Evolutionary conservation across 495 filamentous ascomycete species (phyloP).

Genomic region (Neurospora intermedia): DNA sequence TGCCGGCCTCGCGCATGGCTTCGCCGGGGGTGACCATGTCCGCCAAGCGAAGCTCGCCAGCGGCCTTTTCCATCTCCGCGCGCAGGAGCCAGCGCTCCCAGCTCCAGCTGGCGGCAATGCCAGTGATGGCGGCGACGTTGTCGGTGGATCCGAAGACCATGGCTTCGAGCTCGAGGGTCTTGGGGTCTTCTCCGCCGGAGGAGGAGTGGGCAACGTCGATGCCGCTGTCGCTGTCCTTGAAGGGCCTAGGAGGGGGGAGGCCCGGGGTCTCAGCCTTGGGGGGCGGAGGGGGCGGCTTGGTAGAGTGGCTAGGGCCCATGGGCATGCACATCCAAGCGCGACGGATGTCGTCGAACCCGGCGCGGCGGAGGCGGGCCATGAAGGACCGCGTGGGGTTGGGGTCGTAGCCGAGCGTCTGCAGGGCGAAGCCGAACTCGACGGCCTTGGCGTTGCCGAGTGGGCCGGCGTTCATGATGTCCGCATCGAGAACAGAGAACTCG

Average conservation of each 20-base stretch:
- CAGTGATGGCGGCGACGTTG: conserved; percentile 63
- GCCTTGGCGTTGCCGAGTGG: conserved; percentile 65
- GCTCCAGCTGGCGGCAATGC: conserved; percentile 75
- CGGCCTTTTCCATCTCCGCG: conserved; percentile 72
- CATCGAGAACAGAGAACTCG: conserved; percentile 82
- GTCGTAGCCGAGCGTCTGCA: conserved; percentile 82
- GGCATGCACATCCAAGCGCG: conserved; percentile 86
- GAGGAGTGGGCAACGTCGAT: conserved; percentile 21
- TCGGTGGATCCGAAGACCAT: conserved; percentile 61
- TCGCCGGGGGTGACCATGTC: conserved; percentile 34
- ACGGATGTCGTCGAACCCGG: conserved; percentile 68
- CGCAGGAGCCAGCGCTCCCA: conserved; percentile 97
- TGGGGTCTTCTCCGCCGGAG: neutral
- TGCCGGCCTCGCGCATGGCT: conserved; percentile 36
- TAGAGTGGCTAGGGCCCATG: conserved; percentile 55
- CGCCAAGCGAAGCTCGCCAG: conserved; percentile 47
- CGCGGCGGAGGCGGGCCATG: conserved; percentile 57
- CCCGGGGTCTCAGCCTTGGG: neutral
- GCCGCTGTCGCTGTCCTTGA: conserved; percentile 17
- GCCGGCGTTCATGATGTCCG: conserved; percentile 76
- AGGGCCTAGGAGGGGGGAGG: neutral
- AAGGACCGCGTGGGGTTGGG: conserved; percentile 69
- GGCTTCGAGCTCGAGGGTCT: conserved; percentile 50
- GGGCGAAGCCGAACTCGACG: conserved; percentile 80
- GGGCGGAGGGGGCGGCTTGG: conserved; percentile 22